phyloP scores from a whole-genome alignment of 2,329 filamentous ascomycete species.

The Fusarium paranaense region DNA sequence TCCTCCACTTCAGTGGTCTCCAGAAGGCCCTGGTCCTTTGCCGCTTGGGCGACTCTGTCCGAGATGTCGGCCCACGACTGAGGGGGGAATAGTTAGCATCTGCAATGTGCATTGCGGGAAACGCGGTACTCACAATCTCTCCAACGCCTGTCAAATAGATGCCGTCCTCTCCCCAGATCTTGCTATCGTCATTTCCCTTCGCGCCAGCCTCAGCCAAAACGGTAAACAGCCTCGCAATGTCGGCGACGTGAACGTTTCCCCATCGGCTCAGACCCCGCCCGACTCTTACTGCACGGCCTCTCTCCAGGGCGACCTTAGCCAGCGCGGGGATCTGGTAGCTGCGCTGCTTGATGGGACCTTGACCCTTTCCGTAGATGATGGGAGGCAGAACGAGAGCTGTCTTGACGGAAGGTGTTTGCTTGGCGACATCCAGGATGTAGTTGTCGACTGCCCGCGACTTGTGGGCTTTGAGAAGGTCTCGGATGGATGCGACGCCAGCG shows the following conservation, averaged over 20 bases:
- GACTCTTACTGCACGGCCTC: constrained; percentile 47
- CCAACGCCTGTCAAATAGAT: constrained; percentile 50
- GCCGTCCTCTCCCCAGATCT: constrained; percentile 54
- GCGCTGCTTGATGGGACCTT: constrained; percentile 53
- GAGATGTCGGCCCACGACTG: constrained; percentile 49
- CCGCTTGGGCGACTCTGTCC: constrained; percentile 41
- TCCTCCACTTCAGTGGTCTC: constrained; percentile 41
- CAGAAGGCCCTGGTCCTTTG: constrained; percentile 43
- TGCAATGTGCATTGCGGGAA: neutral
- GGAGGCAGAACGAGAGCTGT: constrained; percentile 52
- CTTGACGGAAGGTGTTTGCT: constrained; percentile 41
- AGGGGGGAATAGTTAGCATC: neutral
- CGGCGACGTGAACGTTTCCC: constrained; percentile 52
- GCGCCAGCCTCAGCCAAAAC: constrained; percentile 48
- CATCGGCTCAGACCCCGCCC: constrained; percentile 50
- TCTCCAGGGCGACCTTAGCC: constrained; percentile 47
- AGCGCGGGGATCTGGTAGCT: constrained; percentile 57
- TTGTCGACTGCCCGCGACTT: constrained; percentile 51
- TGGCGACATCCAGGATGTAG: constrained; percentile 48
- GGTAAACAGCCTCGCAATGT: constrained; percentile 47
- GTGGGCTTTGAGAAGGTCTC: constrained; percentile 42
- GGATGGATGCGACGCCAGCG: constrained; percentile 40
- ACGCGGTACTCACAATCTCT: constrained; percentile 41
- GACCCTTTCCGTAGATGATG: constrained; percentile 54
- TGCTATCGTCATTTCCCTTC: constrained; percentile 28